Conservation (phyloP, 176 grass and related monocot species). For the Aegilops bicornis region DNA sequence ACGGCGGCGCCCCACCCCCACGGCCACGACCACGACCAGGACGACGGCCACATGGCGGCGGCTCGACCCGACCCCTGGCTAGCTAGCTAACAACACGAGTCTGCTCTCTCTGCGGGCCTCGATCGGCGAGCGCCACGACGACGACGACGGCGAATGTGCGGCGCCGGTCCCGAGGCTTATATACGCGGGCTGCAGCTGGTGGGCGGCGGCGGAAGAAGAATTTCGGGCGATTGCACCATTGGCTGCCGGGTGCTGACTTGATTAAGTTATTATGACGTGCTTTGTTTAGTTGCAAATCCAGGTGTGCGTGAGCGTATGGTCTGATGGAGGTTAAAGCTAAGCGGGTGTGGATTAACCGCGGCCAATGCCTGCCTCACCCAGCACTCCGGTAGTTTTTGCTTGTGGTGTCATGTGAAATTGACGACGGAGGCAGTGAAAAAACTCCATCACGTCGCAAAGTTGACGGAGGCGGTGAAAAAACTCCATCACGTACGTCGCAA, state of each 20-base stretch:
- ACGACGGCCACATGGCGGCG: too few relatives aligned
- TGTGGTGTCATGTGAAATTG: not conserved
- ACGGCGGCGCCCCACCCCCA: conserved; percentile 25
- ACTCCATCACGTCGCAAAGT: not conserved
- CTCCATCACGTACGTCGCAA: too few relatives aligned
- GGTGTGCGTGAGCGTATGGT: conserved; percentile 8
- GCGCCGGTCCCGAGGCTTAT: conserved; percentile 7
- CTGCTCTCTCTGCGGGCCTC: not conserved
- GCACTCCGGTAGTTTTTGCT: not conserved
- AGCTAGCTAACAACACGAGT: too few relatives aligned
- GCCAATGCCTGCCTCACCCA: not conserved
- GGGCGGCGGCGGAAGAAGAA: not conserved
- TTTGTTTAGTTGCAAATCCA: not conserved
- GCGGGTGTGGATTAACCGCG: not conserved
- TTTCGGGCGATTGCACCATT: conserved; percentile 1
- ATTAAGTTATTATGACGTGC: not conserved
- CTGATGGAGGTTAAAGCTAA: not conserved
- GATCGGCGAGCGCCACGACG: conserved; percentile 16
- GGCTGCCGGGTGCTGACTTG: conserved; percentile 19
- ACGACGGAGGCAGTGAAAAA: not conserved
- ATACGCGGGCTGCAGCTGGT: conserved; percentile 13
- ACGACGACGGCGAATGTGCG: conserved; percentile 18
- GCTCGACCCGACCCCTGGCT: too few relatives aligned
- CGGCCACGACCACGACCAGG: not conserved
- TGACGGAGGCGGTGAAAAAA: too few relatives aligned